phyloP scores from a whole-genome alignment of 1,139 yeast genomes.

The Insectozyma bohioensis region DNA sequence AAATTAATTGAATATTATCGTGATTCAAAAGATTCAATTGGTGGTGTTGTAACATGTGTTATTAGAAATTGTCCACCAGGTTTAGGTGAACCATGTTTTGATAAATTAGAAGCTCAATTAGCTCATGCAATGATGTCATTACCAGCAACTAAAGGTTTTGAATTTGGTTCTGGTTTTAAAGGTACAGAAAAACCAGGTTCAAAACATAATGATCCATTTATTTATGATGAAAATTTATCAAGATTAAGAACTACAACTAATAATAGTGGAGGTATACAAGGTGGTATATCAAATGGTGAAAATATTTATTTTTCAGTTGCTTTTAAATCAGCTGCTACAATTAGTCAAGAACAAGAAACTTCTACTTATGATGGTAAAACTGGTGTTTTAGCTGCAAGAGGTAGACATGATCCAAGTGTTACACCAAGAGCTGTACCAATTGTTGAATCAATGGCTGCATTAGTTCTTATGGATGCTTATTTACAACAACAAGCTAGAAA shows the following conservation, averaged over 20 bases:
- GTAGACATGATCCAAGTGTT: constrained; percentile 98
- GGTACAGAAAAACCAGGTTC: constrained; percentile 94
- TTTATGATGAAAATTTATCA: constrained; percentile 51
- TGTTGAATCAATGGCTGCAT: constrained; percentile 96
- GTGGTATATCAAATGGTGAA: constrained; percentile 97
- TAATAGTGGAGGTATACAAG: constrained; percentile 96
- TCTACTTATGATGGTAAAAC: constrained; percentile 81
- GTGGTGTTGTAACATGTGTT: constrained; percentile 98
- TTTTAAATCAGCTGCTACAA: constrained; percentile 97
- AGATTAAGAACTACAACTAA: constrained; percentile 83
- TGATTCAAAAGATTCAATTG: constrained; percentile 88
- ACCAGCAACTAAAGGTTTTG: constrained; percentile 98
- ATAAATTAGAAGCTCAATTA: constrained; percentile 87
- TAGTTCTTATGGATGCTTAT: constrained; percentile 83
- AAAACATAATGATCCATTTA: constrained; percentile 86
- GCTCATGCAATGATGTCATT: constrained; percentile 98
- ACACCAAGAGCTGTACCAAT: constrained; percentile 98
- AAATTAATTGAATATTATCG: constrained; percentile 84
- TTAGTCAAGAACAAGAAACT: constrained; percentile 88
- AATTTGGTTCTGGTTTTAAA: constrained; percentile 91
- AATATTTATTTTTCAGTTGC: constrained; percentile 92
- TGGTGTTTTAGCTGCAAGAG: constrained; percentile 92
- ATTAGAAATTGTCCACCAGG: constrained; percentile 92
- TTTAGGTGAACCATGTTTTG: constrained; percentile 96
- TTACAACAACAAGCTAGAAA: constrained; percentile 87